Evolutionary conservation across 495 filamentous ascomycete genomes (phyloP).

Genomic region (Astrothelium subdiscretum): DNA sequence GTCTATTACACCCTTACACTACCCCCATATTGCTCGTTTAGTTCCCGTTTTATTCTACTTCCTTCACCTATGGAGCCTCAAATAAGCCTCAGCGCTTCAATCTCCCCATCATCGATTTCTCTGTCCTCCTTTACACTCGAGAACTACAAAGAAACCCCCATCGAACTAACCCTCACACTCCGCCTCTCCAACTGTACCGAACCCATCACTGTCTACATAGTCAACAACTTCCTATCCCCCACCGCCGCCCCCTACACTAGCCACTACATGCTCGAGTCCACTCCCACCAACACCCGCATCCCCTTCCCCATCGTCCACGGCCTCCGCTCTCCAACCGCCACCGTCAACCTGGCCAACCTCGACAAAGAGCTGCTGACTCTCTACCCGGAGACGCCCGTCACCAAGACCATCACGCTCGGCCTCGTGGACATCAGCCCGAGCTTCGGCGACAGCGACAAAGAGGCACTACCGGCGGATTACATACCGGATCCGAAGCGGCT

Average conservation of each 20-base stretch:
- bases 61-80: neutral
- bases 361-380: neutral
- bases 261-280: neutral
- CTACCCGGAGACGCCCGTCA: neutral
- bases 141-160: neutral
- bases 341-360: neutral
- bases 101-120: neutral
- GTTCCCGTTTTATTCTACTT: neutral
- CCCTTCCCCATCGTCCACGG: neutral
- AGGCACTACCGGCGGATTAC: neutral
- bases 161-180: neutral
- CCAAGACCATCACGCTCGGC: neutral
- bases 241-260: neutral
- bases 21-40: neutral
- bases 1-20: neutral
- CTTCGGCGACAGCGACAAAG: neutral
- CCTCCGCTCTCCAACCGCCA: neutral
- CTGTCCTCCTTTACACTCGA: neutral
- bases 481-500: neutral
- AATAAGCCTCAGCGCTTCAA: neutral
- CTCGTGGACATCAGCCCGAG: neutral
- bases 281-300: neutral
- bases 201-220: neutral
- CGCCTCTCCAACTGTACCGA: neutral
- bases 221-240: neutral